Base-by-base conservation (phyloP, 495 filamentous ascomycete species). In the Aspergillus leporis region DNA sequence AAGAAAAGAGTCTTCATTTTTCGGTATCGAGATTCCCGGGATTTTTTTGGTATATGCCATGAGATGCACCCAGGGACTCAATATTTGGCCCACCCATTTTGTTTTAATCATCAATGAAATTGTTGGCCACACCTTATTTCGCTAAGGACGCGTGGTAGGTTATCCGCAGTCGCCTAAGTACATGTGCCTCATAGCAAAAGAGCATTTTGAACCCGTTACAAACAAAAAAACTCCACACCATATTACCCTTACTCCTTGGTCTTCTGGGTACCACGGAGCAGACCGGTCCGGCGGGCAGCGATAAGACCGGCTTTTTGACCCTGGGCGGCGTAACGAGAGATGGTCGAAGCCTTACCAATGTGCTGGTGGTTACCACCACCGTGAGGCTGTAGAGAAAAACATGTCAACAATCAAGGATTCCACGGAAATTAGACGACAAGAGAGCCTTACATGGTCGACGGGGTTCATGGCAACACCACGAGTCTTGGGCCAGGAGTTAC, bases 401-500 rank as follows among this genome's bases (percentile, higher is more conserved):
- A 34, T 56, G 66, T 83, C 61, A 81, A 71, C 61, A 47, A 60
- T 55, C 38, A 19, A 32, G 12, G 3, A 49, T 4, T 51, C n/a
- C 51, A n/a, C 21, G 16, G n/a, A n/a, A 14, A n/a, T 0, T 19
- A 46, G 3, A 23, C 6, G 5, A 59, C 40, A 56, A 38, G 50
- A 0, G 43, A 55, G 61, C 56, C 85, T 81, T 85, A 88, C 85
- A 89, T 98, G 94, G 83, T 98, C 94, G 68, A 98, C 94, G 65
- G 94, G 94, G 83, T 99, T 99, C 94, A 99, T 99, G 78, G 94
- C 94, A 85, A 99, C 94, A 95, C 94, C 94, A 92, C 94, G 93
- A 86, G 94, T 99, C 90, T 95, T 98, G 78, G 95, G 94, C 94
- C 95, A 98, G 71, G 85, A 91, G 90, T 98, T 98, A 75, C 95